Base-by-base conservation (phyloP, 352 stramenopile genomes). In the Pythium aphanidermatum region DNA sequence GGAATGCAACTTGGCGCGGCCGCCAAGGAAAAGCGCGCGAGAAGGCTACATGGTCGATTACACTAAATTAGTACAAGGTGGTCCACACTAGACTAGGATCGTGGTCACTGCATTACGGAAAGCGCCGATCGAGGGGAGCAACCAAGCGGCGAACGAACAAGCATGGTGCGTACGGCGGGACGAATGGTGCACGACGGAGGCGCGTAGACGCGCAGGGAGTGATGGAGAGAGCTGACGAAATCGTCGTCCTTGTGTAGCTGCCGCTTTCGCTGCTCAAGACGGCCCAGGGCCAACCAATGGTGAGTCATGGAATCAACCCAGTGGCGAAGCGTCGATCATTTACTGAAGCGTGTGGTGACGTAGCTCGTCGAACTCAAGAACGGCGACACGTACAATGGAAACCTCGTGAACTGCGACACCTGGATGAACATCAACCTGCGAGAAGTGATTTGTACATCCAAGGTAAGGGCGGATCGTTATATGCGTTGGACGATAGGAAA, bases 381-480 rank as follows among this genome's bases (percentile, higher is more conserved):
- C 56, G 97, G 97, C 37, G 95, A 98, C 52, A 98, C 91, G 39
- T 99, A 99, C 86, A 98, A 98, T 61, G 96, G 96, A 21, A 84
- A 95, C 41, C 76, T 99, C 30, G 88, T 97, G 21, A 97, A 93
- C 60, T 98, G 95, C 45, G 96, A 99, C 67, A 95, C 90, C 11
- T 99, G 92, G 84, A 99, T 99, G 97, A 99, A 99, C 67, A 92
- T 99, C 53, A 98, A 98, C 60, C 68, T 99, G 25, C 78, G 84
- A 13, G 95, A 99, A 61, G 95, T 99, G n/a, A 98, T 99, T 65
- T 98, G 95, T 55, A 99, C 97, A 16, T 98, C 90, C 26, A 93
- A 94, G 65, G 86, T 95, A 21, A 2, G 37, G 13, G 25, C 1
- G 19, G 12, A 12, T 25, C 4, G 13, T 25, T 13, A 23, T 14